Conservation (phyloP, 148 eudicot species). For the Chenopodium quinoa region DNA sequence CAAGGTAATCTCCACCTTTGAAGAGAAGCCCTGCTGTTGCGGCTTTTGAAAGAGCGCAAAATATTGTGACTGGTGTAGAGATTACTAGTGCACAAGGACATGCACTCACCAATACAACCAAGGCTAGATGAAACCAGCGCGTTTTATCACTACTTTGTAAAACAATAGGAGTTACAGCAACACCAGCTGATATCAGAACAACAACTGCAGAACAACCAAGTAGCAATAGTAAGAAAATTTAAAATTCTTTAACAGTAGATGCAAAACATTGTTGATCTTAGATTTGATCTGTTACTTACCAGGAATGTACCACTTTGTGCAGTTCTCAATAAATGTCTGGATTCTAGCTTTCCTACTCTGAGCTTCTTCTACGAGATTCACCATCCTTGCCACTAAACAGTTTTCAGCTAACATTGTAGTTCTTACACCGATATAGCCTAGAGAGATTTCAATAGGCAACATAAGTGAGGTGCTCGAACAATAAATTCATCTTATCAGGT, state of each 20-base stretch:
- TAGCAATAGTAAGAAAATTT: not conserved
- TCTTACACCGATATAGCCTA: constrained; percentile 36
- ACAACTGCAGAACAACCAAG: constrained; percentile 28
- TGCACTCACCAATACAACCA: constrained; percentile 44
- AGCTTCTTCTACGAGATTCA: constrained; percentile 44
- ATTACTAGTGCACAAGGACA: constrained; percentile 50
- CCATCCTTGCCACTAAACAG: constrained; percentile 45
- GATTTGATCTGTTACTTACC: constrained; percentile 24
- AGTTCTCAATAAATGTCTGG: constrained; percentile 38
- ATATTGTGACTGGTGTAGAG: constrained; percentile 44
- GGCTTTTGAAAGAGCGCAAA: constrained; percentile 43
- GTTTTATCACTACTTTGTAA: constrained; percentile 20
- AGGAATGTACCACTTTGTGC: constrained; percentile 43
- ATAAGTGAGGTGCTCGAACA: not conserved
- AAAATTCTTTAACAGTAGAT: not conserved
- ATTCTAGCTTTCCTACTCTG: constrained; percentile 40
- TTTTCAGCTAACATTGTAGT: constrained; percentile 34
- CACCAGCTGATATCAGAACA: constrained; percentile 33
- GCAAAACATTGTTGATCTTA: not conserved
- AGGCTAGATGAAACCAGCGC: constrained; percentile 42
- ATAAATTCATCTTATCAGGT: not conserved
- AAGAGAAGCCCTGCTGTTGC: constrained; percentile 44
- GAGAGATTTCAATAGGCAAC: not conserved
- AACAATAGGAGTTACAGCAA: constrained; percentile 34
- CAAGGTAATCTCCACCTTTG: constrained; percentile 48